phyloP scores from a whole-genome alignment of 768 basidiomycete genomes.

The Grammothele lineata region DNA sequence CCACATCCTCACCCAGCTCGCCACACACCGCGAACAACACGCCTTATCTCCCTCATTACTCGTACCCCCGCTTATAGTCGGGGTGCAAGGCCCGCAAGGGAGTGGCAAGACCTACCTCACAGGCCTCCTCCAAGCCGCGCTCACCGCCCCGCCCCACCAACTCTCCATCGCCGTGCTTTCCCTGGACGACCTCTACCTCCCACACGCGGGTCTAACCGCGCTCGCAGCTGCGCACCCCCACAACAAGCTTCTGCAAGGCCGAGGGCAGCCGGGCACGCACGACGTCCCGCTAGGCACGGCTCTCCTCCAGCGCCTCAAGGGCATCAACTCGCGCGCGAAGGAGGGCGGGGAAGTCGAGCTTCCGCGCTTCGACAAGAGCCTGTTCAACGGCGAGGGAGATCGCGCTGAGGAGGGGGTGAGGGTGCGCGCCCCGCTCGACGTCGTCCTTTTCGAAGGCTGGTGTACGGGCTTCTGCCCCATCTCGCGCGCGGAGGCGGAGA shows the following conservation, averaged over 20 bases:
- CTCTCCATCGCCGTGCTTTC: conserved; percentile 64
- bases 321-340: conserved; percentile 27
- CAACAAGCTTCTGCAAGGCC: conserved; percentile 70
- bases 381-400: conserved; percentile 80
- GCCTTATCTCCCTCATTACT: too few relatives aligned
- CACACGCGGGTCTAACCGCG: conserved; percentile 53
- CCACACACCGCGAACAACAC: conserved; percentile 24
- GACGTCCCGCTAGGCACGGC: conserved; percentile 64
- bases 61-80: conserved; percentile 69
- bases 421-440: conserved; percentile 56
- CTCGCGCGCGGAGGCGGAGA: conserved; percentile 42
- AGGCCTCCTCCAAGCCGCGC: conserved; percentile 41
- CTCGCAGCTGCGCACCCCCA: conserved; percentile 52
- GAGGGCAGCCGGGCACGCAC: conserved; percentile 94
- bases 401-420: conserved; percentile 47
- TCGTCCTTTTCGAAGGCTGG: conserved; percentile 96
- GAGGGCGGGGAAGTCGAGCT: conserved; percentile 37
- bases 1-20: conserved; percentile 37
- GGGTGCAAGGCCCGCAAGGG: conserved; percentile 91
- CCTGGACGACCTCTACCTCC: conserved; percentile 84
- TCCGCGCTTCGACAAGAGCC: conserved; percentile 87
- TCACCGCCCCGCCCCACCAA: conserved; percentile 39
- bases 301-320: conserved; percentile 47
- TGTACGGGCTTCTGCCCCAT: conserved; percentile 84
- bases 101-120: conserved; percentile 88